Base-by-base conservation (phyloP, 1,284 basidiomycete genomes). In the Tylopilus orsonianus region DNA sequence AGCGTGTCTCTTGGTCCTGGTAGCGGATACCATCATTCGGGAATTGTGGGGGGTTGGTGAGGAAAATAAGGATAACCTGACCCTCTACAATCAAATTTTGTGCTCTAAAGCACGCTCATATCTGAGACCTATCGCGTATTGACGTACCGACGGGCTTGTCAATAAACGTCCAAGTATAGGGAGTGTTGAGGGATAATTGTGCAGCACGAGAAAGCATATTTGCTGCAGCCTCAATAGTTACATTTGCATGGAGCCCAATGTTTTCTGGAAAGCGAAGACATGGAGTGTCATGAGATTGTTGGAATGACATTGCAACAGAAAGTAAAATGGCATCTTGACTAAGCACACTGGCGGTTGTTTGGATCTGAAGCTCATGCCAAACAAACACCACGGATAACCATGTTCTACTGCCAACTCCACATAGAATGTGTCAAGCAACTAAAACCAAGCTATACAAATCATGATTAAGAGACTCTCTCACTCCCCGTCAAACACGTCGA, bases 11-110 rank as follows among this genome's bases (percentile, higher is more conserved):
- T 49, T 77, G 67, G 40, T 89, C 87, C 56, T 82, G 79, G 62
- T 77, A 90, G 29, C 83, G 77, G 46, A 90, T 74, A 16, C 87
- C 87, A 56, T 90, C 87, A 48, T 73, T 77, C 16, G 85, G 85
- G 58, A 85, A 83, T 4, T 75, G 71, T 23, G 72, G 59, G 44
- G 77, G 75, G 20, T 71, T 74, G 12, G 77, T 76, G 33, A 87
- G 66, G 64, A 77, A 88, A 37, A 88, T 65, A 19, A 90, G 74
- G 39, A 76, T 70, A 7, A 84, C 61, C 52, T 81, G 76, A 4
- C 86, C 86, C 63, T 90, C 87, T 87, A 51, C 9, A 2, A 44
- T 36, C 13, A 34, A 33, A 41, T 23, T 9, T 5, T 34, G 35
- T 9, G 32, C 8, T 16, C 53, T 13, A 54, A 40, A 23, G 3